Conservation (phyloP, 1,139 yeast species). For the Suhomyces terraborum region DNA sequence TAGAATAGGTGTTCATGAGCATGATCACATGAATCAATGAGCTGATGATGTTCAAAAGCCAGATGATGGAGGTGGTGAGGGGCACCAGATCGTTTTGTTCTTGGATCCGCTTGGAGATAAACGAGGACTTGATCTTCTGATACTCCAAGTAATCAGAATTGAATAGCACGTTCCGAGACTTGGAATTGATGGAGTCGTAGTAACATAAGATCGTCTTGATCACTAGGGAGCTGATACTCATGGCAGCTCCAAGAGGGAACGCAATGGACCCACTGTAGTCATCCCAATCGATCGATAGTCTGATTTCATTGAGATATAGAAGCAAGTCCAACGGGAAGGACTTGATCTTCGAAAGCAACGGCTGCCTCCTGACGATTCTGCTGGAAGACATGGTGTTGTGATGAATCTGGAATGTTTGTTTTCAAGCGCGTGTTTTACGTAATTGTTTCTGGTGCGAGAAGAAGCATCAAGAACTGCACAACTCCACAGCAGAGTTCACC, state of each 20-base stretch:
- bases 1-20: constrained; percentile 33
- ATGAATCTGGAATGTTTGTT: constrained; percentile 10
- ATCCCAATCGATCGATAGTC: constrained; percentile 69
- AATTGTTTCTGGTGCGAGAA: neutral
- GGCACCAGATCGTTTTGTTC: constrained; percentile 11
- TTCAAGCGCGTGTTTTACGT: constrained; percentile 11
- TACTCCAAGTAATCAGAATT: constrained; percentile 35
- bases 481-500: too few species aligned
- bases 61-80: constrained; percentile 21
- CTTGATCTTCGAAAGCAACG: constrained; percentile 41
- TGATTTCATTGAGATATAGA: constrained; percentile 52
- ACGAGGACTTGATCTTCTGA: constrained; percentile 31
- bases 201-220: constrained; percentile 24
- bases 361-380: constrained; percentile 19
- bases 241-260: constrained; percentile 46
- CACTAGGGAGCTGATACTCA: constrained; percentile 25
- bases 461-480: too few species aligned
- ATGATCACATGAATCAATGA: constrained; percentile 23
- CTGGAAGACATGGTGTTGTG: constrained; percentile 8
- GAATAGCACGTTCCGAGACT: constrained; percentile 28
- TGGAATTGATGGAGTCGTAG: constrained; percentile 25
- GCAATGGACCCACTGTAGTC: constrained; percentile 48
- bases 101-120: constrained; percentile 11
- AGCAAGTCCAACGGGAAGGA: constrained; percentile 61
- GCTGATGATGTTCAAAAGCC: constrained; percentile 23